These are phyloP conservation scores for Daedaleopsis sinensis DNA, from an alignment of 768 basidiomycete species.

Conservation along the genomic window DNA sequence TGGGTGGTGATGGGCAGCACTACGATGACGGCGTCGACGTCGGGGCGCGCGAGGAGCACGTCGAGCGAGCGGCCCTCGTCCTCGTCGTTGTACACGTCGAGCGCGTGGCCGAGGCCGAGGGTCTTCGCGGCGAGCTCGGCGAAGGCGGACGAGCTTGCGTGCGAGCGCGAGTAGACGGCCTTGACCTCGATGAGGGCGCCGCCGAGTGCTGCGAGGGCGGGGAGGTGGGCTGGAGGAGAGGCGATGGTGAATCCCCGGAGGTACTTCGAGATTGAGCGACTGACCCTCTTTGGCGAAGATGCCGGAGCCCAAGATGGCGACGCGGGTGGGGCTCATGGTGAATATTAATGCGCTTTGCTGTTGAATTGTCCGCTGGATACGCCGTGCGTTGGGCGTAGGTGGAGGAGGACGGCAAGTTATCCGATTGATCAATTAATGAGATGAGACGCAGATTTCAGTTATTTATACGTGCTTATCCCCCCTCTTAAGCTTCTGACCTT, in stretches of 20 bases:
- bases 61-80: conserved; percentile 49
- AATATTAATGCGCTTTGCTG: neutral
- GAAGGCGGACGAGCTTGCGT: conserved; percentile 57
- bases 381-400: too few species aligned
- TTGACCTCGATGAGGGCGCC: conserved; percentile 46
- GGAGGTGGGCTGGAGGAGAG: conserved; percentile 67
- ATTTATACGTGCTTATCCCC: neutral
- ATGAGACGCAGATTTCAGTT: conserved; percentile 10
- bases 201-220: conserved; percentile 56
- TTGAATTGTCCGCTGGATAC: conserved; percentile 5
- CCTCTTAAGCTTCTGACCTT: too few species aligned
- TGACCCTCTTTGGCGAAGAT: conserved; percentile 76
- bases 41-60: conserved; percentile 63
- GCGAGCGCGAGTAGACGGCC: conserved; percentile 83
- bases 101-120: conserved; percentile 43
- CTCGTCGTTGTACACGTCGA: conserved; percentile 61
- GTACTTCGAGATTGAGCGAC: conserved; percentile 25
- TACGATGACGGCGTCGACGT: conserved; percentile 75
- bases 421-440: neutral
- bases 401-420: neutral
- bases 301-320: conserved; percentile 83
- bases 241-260: conserved; percentile 27
- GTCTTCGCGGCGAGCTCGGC: conserved; percentile 46
- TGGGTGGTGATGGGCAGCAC: conserved; percentile 78
- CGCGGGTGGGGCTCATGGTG: conserved; percentile 49